Evolutionary conservation across 164 flowering plant genomes (phyloP), one percentile per base, ranked within the genome.

Genomic region (Buxus sempervirens): DNA sequence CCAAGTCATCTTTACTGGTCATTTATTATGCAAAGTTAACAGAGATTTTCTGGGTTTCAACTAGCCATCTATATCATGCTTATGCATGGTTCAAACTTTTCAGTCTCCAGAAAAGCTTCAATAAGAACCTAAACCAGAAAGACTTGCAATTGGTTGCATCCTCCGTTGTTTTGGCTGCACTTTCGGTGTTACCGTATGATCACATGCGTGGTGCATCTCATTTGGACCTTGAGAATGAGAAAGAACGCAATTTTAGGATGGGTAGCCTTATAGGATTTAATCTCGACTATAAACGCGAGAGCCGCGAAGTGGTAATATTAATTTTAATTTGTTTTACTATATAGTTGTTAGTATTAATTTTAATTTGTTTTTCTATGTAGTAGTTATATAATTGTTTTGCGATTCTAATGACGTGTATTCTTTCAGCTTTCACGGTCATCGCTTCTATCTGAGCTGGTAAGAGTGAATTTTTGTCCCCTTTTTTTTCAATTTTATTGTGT

Each of bases 81-180:
- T 95, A 88, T 83, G 96, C 97, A 63, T 95, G 97, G 98, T 78
- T 88, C 36, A 95, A 85, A 81, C 92, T 92, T 51, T 95, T 90
- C 75, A 57, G 82, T 13, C 85, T 95, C 42, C 96, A 88, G 74
- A 95, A 90, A 63, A 92, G 84, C 73, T 90, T 85, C 71, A 92
- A 95, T 67, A 95, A 90, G 78, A 88, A 95, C 66, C 75, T 91
- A 51, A 86, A 71, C 72, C 97, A 90, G 75, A 92, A 95, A 64
- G 97, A 91, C 77, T 73, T 95, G 81, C 97, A 91, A 60, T 65
- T 89, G 62, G 85, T 95, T 25, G 98, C 98, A 28, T 91, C 98
- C 65, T 91, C 97, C 15, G 97, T 91, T 70, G 78, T 95, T 22
- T 76, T 95, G 74, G 96, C 97, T 73, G 96, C 96, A 22, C 88